These are phyloP conservation scores for Apiospora sp. DNA, from an alignment of 2,329 filamentous ascomycete genomes.

Conservation along the genomic window DNA sequence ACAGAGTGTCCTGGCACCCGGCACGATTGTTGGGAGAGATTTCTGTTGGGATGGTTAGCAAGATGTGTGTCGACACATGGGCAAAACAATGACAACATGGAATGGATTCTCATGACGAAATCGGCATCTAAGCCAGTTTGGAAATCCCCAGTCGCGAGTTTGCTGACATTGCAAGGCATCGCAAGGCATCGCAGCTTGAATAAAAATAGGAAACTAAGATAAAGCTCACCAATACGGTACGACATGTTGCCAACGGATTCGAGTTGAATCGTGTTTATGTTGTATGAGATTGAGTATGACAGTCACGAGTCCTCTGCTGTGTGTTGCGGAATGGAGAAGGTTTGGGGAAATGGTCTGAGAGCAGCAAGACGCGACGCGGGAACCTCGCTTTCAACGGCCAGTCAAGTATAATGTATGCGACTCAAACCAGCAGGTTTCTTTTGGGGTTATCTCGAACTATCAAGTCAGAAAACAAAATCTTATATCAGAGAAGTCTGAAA, in stretches of 20 bases:
- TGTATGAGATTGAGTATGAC: conserved; percentile 22
- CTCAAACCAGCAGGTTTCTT: neutral
- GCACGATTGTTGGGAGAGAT: conserved; percentile 75
- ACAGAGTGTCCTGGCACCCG: conserved; percentile 75
- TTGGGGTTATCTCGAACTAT: neutral
- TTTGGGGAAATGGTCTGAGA: conserved; percentile 15
- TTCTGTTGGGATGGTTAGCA: conserved; percentile 60
- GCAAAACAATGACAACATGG: too few relatives aligned
- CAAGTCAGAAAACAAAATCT: neutral
- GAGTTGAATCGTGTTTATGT: neutral
- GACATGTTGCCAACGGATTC: conserved; percentile 9
- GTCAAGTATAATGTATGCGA: neutral
- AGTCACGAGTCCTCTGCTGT: neutral
- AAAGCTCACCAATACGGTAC: conserved; percentile 5
- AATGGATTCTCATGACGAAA: neutral
- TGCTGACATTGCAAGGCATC: neutral
- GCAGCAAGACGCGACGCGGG: conserved; percentile 8
- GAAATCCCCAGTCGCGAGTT: neutral
- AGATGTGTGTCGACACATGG: neutral
- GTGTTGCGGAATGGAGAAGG: conserved; percentile 25
- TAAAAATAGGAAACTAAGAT: neutral
- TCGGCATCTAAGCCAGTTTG: neutral
- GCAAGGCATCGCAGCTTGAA: neutral
- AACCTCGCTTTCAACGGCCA: neutral
- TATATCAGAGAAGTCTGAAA: neutral